Evolutionary conservation across 2,329 filamentous ascomycete species (phyloP), one percentile per base, ranked within the genome.

Genomic region (Fusarium clavum): DNA sequence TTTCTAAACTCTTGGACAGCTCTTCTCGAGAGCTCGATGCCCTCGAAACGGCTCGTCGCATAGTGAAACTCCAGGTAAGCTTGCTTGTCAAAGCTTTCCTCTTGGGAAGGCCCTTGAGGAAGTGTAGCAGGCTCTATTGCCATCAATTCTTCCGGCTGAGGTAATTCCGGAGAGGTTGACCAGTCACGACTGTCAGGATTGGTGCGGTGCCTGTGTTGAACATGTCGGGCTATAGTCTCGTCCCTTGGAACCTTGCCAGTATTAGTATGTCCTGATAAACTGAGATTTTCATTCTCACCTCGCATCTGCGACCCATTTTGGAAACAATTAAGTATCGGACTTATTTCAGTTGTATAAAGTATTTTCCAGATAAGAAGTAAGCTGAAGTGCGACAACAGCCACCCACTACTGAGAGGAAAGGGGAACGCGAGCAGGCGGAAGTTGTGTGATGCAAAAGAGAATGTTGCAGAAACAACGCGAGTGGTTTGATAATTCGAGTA

Each of bases 11-110:
- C 79, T 1, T 82, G 80, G 2, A 97, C 85, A 0, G 92, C 90
- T 66, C 88, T 85, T 9, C 94, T 87, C 1, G 97, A 83, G 2
- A 90, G 86, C 14, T 91, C 87, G 5, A 92, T 82, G 0, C 89
- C 87, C 75, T 97, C 94, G 74, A 94, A 92, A 5, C 94, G 86
- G 10, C 94, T 83, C 3, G 97, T 85, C 5, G 88, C 83, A 75
- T 96, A 97, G 52, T 97, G 92, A 0, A 88, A 86, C 32, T 88
- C 82, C 0, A 97, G 82, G 61, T 97, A 97, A 0, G 85, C 82
- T 7, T 68, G 48, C 22, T 77, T 78, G 3, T 68, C 61, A 2
- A 34, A 27, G 0, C 41, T 9, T 1, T 52, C 41, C 3, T 27
- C 27, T 5, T 57, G 30, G 5, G 55, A 41, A 2, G 44, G 54